Base-by-base conservation (phyloP, 2,329 filamentous ascomycete species). In the Cercospora sesami region DNA sequence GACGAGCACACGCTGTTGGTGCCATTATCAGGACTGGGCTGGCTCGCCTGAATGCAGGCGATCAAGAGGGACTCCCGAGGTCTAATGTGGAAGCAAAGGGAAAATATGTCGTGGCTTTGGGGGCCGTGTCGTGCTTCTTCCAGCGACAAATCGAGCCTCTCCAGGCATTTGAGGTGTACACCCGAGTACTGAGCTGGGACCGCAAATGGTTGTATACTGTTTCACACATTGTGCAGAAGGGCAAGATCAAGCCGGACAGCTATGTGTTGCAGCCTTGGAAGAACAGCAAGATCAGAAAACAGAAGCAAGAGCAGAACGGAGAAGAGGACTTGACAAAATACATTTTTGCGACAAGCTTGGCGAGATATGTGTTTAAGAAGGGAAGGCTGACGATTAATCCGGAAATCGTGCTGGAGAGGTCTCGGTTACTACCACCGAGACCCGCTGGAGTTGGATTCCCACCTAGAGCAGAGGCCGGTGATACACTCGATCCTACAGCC, bases 371-470 rank as follows among this genome's bases (percentile, higher is more conserved):
- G 2, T 80, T 84, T 68, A 85, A 85, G 75, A 81, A 81, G 69
- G 83, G 83, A 1, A 85, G 94, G 26, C 84, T 95, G 75, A 98
- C 94, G 0, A 87, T 98, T 4, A 88, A 94, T 71, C 94, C 95
- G 0, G 90, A 93, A 73, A 84, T 91, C 58, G 84, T 94, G 7
- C 83, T 98, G 28, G 83, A 86, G 53, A 86, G 89, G 39, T 90
- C 90, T 60, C 88, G 89, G 1, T 82, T 97, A 77, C 81, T 98
- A 61, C 95, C 95, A 0, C 81, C 86, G 66, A 85, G 89, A 59
- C 92, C 93, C 0, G 88, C 86, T 10, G 90, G 89, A 12, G 70
- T 76, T 1, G 73, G 75, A 14, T 70, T 75, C 30, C 77, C 76
- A 18, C 75, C 77, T 2, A 65, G 75, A 45, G 66, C 71, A 18